Base-by-base conservation (phyloP, 2,329 filamentous ascomycete species). In the Sporothrix brunneoviolacea region DNA sequence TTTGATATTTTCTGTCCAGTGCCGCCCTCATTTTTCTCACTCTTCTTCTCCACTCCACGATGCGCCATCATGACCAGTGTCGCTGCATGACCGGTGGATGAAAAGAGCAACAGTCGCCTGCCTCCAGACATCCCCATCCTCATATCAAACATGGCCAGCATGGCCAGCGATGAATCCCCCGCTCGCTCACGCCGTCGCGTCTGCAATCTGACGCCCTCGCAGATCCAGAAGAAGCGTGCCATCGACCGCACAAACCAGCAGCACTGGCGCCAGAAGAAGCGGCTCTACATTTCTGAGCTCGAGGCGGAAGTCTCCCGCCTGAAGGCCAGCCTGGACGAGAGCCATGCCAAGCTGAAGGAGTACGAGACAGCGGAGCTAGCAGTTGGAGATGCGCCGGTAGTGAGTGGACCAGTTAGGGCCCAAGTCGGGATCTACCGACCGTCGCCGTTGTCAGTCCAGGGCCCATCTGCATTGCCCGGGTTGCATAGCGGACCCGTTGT, bases 171-270 rank as follows among this genome's bases (percentile, higher is more conserved):
- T 10, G 24, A 28, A 28, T 6, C 5, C 24, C 24, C 24, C 2
- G 48, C 48, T 5, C 48, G 48, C 8, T 39, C 36, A 6, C 48
- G 48, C 13, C 44, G 44, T 5, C 44, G 50, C 10, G 44, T 52
- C 18, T 38, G 38, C 46, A 84, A 85, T 59, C 74, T 84, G 63
- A 88, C 84, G 1, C 80, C 84, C 32, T 86, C 90, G 60, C 83
- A 90, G 66, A 71, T 90, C 45, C 79, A 82, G 52, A 86, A 88
- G 65, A 80, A 80, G 62, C 70, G 77, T 51, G 76, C 76, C 28
- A 80, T 52, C 15, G 50, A 52, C 44, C 44, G 44, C 10, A 35
- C 50, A 18, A 52, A 52, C 24, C 50, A 48, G 39, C 39, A 52
- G 27, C 50, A 52, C 15, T 52, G 50, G 44, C 50, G 44, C 7